Conservation (phyloP, 2,329 filamentous ascomycete genomes). For the Colletotrichum sp. region DNA sequence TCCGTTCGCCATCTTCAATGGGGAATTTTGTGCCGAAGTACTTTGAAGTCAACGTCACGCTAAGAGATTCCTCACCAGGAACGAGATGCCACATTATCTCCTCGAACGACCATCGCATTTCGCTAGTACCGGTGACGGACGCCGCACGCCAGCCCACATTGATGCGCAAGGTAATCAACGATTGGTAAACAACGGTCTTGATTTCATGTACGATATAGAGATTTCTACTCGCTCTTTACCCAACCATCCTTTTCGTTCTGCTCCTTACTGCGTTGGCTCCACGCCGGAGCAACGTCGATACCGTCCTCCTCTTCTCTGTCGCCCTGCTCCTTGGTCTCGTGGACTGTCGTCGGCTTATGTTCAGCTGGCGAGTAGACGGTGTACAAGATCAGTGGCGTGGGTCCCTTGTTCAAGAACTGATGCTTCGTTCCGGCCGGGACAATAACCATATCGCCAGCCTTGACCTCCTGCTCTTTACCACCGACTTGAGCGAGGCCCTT, state of each 20-base stretch:
- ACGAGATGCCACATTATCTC: not conserved
- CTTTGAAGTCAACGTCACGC: not conserved
- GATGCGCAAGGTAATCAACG: not conserved
- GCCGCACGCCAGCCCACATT: not conserved
- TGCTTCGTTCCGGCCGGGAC: conserved; percentile 71
- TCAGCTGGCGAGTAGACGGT: conserved; percentile 69
- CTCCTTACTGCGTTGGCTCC: conserved; percentile 60
- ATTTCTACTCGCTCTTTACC: conserved; percentile 43
- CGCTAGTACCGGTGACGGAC: not conserved
- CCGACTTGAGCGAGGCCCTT: conserved; percentile 62
- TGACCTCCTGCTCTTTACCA: conserved; percentile 58
- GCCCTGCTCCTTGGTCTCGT: conserved; percentile 67
- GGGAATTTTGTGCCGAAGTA: not conserved
- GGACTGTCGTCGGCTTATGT: conserved; percentile 63
- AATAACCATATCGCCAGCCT: conserved; percentile 39
- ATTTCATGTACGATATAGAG: not conserved
- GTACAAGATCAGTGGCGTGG: conserved; percentile 63
- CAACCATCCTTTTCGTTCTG: conserved; percentile 63
- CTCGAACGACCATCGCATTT: not conserved
- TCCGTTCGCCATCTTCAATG: not conserved
- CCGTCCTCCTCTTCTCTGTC: conserved; percentile 67
- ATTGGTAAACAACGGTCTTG: not conserved
- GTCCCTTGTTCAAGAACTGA: conserved; percentile 67
- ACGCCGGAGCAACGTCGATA: conserved; percentile 64
- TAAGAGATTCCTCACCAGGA: not conserved